A percentile compares a stretch with the other conserved stretches of the same genome.
These are phyloP conservation scores for Torulaspora maleeae DNA, from an alignment of 805 yeast species.

Conservation along the genomic window DNA sequence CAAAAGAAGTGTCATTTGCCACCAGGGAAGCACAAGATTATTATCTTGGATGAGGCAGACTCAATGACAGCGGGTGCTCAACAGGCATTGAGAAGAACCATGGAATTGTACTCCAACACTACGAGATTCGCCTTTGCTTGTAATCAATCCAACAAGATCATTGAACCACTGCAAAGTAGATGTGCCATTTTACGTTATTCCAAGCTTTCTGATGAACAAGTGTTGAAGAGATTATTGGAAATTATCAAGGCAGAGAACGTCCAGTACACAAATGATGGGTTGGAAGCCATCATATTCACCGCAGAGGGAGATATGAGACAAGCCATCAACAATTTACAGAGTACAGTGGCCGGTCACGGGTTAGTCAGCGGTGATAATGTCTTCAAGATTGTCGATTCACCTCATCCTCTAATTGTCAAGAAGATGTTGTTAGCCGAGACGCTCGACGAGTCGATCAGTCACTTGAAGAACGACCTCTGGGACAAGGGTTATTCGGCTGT, in stretches of 20 bases:
- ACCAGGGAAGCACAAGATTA: conserved; percentile 84
- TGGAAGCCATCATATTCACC: conserved; percentile 87
- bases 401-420: conserved; percentile 84
- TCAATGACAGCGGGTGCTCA: conserved; percentile 97
- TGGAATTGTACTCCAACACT: conserved; percentile 93
- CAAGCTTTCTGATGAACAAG: conserved; percentile 78
- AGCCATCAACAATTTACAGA: conserved; percentile 89
- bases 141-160: conserved; percentile 88
- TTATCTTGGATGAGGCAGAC: conserved; percentile 93
- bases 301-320: conserved; percentile 99
- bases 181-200: conserved; percentile 90
- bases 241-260: conserved; percentile 67
- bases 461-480: conserved; percentile 67
- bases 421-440: conserved; percentile 55
- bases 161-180: conserved; percentile 93
- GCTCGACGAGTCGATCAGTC: conserved; percentile 61
- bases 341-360: conserved; percentile 91
- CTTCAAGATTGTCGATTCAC: conserved; percentile 91
- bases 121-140: conserved; percentile 99
- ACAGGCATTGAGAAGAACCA: conserved; percentile 87
- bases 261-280: conserved; percentile 79
- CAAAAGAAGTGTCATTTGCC: conserved; percentile 87
- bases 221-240: conserved; percentile 67
- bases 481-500: conserved; percentile 86
- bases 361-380: conserved; percentile 89